A percentile compares a stretch with the other conserved stretches of the same genome.
Evolutionary conservation across 2,329 filamentous ascomycete species (phyloP).

Genomic region (Fusarium metavorans): DNA sequence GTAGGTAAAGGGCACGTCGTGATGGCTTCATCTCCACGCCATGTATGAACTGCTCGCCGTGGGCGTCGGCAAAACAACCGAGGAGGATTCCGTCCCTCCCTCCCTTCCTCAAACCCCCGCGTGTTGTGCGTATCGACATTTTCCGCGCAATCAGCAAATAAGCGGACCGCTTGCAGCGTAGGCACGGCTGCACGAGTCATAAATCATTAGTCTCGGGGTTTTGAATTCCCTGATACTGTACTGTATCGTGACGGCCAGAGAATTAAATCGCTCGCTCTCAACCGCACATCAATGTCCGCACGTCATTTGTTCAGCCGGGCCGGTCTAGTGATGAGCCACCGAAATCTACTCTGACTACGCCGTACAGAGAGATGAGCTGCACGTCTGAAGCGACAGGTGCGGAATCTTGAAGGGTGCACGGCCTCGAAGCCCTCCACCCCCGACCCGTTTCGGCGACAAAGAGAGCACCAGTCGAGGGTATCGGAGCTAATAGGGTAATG

Average conservation of each 20-base stretch:
- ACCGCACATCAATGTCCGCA: conserved; percentile 23
- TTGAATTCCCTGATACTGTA: conserved; percentile 31
- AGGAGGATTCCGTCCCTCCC: neutral
- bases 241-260: conserved; percentile 22
- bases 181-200: conserved; percentile 42
- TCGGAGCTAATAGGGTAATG: conserved; percentile 29
- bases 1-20: conserved; percentile 17
- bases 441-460: conserved; percentile 33
- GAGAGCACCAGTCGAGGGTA: conserved; percentile 31
- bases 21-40: conserved; percentile 40
- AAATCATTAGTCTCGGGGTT: conserved; percentile 39
- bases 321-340: conserved; percentile 38
- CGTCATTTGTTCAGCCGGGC: conserved; percentile 25
- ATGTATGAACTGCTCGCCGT: neutral
- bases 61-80: conserved; percentile 1
- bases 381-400: conserved; percentile 15
- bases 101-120: conserved; percentile 3
- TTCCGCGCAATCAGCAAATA: conserved; percentile 14
- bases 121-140: neutral
- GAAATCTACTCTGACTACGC: conserved; percentile 16
- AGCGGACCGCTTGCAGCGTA: conserved; percentile 25
- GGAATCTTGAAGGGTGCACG: conserved; percentile 36
- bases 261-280: conserved; percentile 23
- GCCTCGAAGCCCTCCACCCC: conserved; percentile 1
- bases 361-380: conserved; percentile 13